phyloP scores from a whole-genome alignment of 176 grass and related monocot genomes.

The Bonia amplexicaulis region DNA sequence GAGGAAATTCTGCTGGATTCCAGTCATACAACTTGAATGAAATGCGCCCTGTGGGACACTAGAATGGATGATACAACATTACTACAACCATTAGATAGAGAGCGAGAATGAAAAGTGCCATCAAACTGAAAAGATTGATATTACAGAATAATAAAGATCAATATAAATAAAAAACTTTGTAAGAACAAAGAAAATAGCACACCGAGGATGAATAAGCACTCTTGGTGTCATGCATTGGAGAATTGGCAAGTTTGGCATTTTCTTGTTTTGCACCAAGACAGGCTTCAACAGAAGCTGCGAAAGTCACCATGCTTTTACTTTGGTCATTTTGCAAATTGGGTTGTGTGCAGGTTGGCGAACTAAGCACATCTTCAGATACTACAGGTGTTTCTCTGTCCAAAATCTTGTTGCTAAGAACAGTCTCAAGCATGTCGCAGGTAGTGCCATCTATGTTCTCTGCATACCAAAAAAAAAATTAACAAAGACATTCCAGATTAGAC shows the following conservation, averaged over 20 bases:
- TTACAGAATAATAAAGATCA: slow-evolving; percentile 4
- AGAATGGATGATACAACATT: slow-evolving; percentile 48
- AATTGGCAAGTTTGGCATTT: slow-evolving; percentile 52
- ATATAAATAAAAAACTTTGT: not conserved
- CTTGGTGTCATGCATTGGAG: slow-evolving; percentile 58
- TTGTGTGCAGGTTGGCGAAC: slow-evolving; percentile 64
- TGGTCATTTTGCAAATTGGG: slow-evolving; percentile 55
- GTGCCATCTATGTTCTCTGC: slow-evolving; percentile 53
- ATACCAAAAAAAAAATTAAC: slow-evolving; percentile 25
- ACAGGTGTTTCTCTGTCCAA: slow-evolving; percentile 60
- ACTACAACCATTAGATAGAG: slow-evolving; percentile 17
- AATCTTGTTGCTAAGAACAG: slow-evolving; percentile 53
- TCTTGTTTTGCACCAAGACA: slow-evolving; percentile 53
- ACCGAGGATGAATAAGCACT: slow-evolving; percentile 82
- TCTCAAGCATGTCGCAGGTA: slow-evolving; percentile 45
- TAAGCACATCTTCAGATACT: slow-evolving; percentile 66
- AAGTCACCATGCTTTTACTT: slow-evolving; percentile 49
- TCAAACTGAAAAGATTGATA: slow-evolving; percentile 2
- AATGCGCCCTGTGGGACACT: slow-evolving; percentile 96
- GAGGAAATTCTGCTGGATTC: slow-evolving; percentile 99
- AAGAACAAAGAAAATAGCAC: slow-evolving; percentile 19
- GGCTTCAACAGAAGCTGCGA: slow-evolving; percentile 51
- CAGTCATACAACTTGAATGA: slow-evolving; percentile 99
- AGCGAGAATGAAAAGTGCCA: not conserved
- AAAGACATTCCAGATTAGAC: not conserved